A percentile compares a stretch with the other conserved stretches of the same genome.
These are phyloP conservation scores for Leishmania lainsoni DNA, from an alignment of 208 protist species.

Conservation along the genomic window DNA sequence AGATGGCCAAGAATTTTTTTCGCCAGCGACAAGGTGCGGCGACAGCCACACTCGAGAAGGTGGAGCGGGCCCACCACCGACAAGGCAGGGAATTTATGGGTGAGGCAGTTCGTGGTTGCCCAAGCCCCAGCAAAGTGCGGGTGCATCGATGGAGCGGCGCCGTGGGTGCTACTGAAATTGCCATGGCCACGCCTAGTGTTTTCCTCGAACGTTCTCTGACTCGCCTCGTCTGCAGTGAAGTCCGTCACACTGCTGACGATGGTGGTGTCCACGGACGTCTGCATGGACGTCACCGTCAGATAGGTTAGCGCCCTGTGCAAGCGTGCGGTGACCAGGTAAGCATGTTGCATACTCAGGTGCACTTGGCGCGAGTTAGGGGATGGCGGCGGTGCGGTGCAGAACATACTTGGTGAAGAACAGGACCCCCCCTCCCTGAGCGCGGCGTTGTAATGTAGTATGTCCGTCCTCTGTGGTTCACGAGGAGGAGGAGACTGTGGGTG, in stretches of 20 bases:
- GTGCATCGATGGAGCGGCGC: not conserved
- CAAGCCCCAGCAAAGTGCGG: conserved; percentile 28
- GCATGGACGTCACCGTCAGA: conserved; percentile 35
- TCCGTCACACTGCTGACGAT: conserved; percentile 37
- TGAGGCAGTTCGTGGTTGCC: conserved; percentile 24
- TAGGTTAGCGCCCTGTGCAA: conserved; percentile 35
- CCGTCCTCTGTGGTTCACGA: too few species aligned
- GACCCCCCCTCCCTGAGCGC: conserved; percentile 25
- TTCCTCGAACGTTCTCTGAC: not conserved
- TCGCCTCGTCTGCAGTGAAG: conserved; percentile 17
- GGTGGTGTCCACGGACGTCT: conserved; percentile 36
- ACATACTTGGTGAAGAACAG: conserved; percentile 33
- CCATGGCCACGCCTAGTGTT: not conserved
- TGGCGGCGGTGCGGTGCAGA: conserved; percentile 33
- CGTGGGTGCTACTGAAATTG: not conserved
- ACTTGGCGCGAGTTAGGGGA: conserved; percentile 35
- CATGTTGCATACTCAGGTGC: conserved; percentile 31
- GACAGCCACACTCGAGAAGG: conserved; percentile 36
- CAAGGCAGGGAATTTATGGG: conserved; percentile 24
- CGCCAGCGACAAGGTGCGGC: conserved; percentile 34
- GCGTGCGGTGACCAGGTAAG: conserved; percentile 27
- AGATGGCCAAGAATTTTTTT: conserved; percentile 35
- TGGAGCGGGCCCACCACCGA: conserved; percentile 28
- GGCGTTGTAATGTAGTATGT: conserved; percentile 45
- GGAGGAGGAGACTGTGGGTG: conserved; percentile 12